Percentiles rank a stretch among this genome's conserved stretches.
Conservation (phyloP, 73 alveolate genomes). For the Paramecium biaurelia region DNA sequence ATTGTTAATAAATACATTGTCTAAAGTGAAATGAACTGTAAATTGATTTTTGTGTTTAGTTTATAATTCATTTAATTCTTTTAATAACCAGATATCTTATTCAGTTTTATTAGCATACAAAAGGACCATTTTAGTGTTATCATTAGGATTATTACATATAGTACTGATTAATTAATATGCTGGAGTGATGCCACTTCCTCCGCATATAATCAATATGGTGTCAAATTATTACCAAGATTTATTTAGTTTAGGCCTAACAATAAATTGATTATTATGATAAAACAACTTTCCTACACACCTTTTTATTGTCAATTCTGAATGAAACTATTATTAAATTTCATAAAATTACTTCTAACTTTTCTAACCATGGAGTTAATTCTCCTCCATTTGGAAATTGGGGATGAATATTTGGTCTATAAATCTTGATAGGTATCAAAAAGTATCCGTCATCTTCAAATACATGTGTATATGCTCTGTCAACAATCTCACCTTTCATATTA, state of each 20-base stretch:
- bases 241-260: constrained; percentile 70
- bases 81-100: constrained; percentile 75
- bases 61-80: constrained; percentile 72
- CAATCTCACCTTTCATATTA: constrained; percentile 69
- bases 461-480: constrained; percentile 75
- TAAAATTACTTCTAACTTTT: constrained; percentile 56
- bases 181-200: constrained; percentile 90
- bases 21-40: constrained; percentile 72
- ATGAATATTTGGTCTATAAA: constrained; percentile 72
- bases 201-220: constrained; percentile 73
- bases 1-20: constrained; percentile 46
- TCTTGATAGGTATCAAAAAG: constrained; percentile 72
- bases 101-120: constrained; percentile 79
- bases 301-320: neutral
- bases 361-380: constrained; percentile 78
- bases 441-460: constrained; percentile 57
- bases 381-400: constrained; percentile 89
- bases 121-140: constrained; percentile 60
- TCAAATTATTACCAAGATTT: neutral
- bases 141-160: constrained; percentile 64
- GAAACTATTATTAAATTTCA: neutral
- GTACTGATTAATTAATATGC: constrained; percentile 69
- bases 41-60: constrained; percentile 65
- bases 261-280: neutral
- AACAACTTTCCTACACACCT: constrained; percentile 12